Evolutionary conservation across 345 rosid genomes (phyloP).

Genomic region (Eucalyptus pauciflora): DNA sequence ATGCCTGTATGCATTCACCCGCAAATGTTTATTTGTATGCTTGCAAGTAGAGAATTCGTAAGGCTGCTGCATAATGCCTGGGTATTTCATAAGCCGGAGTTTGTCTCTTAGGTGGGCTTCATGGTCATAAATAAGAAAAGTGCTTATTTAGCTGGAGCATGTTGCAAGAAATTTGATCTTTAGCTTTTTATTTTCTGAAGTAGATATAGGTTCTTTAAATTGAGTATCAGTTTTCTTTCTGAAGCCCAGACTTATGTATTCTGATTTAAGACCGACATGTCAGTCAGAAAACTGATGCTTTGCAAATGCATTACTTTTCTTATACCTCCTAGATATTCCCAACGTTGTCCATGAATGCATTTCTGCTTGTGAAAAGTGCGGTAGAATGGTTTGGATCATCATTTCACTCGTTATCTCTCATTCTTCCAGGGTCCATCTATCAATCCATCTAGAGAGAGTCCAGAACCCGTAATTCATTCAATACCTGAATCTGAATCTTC

Average conservation of each 20-base stretch:
- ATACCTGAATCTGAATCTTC: constrained; percentile 35
- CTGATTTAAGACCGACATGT: background rate
- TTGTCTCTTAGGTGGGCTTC: background rate
- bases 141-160: background rate
- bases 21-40: background rate
- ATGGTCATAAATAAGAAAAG: background rate
- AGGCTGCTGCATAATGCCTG: background rate
- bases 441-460: constrained; percentile 16
- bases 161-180: background rate
- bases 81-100: background rate
- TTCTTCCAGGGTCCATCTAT: constrained; percentile 39
- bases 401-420: background rate
- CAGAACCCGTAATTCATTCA: constrained; percentile 16
- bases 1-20: background rate
- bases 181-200: background rate
- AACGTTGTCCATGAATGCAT: background rate
- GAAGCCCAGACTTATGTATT: background rate
- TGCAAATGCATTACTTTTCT: background rate
- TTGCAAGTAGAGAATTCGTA: background rate
- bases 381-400: background rate
- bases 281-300: background rate
- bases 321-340: background rate
- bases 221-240: background rate
- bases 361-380: background rate
- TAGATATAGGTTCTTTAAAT: background rate